A percentile compares a stretch with the other conserved stretches of the same genome.
Evolutionary conservation across 306 rosid genomes (phyloP).

Genomic region (Heteromeles arbutifolia): DNA sequence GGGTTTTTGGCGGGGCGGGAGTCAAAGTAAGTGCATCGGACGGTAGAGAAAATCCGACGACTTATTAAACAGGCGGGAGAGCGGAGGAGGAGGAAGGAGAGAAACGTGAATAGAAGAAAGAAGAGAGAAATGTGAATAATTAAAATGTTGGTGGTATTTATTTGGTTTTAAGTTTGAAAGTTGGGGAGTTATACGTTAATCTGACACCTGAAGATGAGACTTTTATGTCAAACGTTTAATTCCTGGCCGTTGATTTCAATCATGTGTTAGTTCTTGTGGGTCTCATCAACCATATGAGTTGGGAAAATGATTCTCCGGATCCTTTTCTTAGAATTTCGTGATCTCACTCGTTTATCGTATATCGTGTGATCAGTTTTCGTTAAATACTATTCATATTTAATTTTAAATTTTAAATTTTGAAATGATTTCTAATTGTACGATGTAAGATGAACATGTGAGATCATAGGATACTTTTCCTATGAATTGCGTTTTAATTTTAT

Average conservation of each 20-base stretch:
- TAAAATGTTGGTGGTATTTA: slow-evolving; percentile 6
- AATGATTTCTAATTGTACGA: too few relatives aligned
- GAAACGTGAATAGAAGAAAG: not conserved
- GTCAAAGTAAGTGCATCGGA: slow-evolving; percentile 34
- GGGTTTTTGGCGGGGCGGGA: slow-evolving; percentile 17
- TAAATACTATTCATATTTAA: too few relatives aligned
- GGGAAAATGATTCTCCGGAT: fast-evolving
- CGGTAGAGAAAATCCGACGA: slow-evolving; percentile 11
- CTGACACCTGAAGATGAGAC: slow-evolving; percentile 24
- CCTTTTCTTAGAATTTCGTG: fast-evolving
- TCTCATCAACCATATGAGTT: not conserved
- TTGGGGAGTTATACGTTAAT: slow-evolving; percentile 16
- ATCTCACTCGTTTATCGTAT: fast-evolving
- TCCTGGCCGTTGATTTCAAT: slow-evolving; percentile 28
- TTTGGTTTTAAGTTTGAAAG: slow-evolving; percentile 20
- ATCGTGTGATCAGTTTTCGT: fast-evolving
- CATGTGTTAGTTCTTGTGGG: not conserved
- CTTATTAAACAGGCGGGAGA: slow-evolving; percentile 13
- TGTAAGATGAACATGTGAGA: too few relatives aligned
- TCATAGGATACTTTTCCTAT: not conserved
- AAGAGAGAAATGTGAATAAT: not conserved
- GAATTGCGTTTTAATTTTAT: not conserved
- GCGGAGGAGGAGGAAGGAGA: not conserved
- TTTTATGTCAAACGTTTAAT: slow-evolving; percentile 31
- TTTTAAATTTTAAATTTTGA: too few relatives aligned